These are phyloP conservation scores for Margaritispora aquatica DNA, from an alignment of 495 filamentous ascomycete species.

Conservation along the genomic window DNA sequence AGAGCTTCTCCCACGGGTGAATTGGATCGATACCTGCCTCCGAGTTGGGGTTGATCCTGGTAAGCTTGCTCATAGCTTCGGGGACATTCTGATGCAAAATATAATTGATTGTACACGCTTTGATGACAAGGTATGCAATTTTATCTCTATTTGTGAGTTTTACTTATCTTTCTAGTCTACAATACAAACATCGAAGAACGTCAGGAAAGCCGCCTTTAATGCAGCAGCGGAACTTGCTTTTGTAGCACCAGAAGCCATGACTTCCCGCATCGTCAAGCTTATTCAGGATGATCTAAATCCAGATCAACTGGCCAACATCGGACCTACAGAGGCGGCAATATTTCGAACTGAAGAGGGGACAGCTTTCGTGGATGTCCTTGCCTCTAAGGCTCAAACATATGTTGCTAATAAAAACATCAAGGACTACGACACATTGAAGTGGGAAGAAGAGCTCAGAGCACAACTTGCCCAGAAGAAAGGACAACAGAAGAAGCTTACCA, in stretches of 20 bases:
- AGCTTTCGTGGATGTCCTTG: slow-evolving; percentile 82
- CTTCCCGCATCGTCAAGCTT: slow-evolving; percentile 65
- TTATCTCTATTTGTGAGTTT: not conserved
- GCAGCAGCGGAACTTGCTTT: slow-evolving; percentile 89
- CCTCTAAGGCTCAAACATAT: slow-evolving; percentile 61
- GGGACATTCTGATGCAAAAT: slow-evolving; percentile 38
- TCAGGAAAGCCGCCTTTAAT: slow-evolving; percentile 65
- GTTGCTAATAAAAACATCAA: slow-evolving; percentile 73
- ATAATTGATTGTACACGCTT: slow-evolving; percentile 41
- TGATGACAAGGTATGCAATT: slow-evolving; percentile 38
- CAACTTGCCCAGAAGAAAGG: slow-evolving; percentile 92
- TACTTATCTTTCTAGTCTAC: not conserved
- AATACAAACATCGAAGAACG: slow-evolving; percentile 30
- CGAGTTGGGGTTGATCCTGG: slow-evolving; percentile 77
- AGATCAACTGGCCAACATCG: slow-evolving; percentile 57
- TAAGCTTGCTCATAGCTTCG: slow-evolving; percentile 52
- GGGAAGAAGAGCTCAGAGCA: slow-evolving; percentile 87
- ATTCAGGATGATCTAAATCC: slow-evolving; percentile 65
- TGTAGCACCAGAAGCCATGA: slow-evolving; percentile 78
- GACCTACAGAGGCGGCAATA: slow-evolving; percentile 84
- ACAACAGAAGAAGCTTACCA: slow-evolving; percentile 79
- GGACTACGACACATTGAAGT: slow-evolving; percentile 93
- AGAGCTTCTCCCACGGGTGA: slow-evolving; percentile 66
- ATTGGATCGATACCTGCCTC: slow-evolving; percentile 86
- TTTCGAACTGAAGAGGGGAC: slow-evolving; percentile 83